Percentiles rank a stretch among this genome's conserved stretches.
Conservation (phyloP, 1,284 basidiomycete genomes). For the Puccinia sorghi region DNA sequence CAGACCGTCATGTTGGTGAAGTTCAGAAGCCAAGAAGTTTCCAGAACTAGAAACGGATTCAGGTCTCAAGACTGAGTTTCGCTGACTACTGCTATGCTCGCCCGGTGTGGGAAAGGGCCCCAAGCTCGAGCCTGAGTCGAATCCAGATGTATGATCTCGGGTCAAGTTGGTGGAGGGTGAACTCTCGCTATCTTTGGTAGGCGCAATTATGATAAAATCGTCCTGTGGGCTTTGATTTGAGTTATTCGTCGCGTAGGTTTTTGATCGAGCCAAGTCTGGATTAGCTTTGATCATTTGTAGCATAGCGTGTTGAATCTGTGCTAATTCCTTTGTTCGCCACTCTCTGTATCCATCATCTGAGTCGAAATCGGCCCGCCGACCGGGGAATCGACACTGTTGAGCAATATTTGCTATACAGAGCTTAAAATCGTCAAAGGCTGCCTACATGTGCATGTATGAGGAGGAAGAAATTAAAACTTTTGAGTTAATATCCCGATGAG, state of each 20-base stretch:
- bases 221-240: constrained; percentile 10
- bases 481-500: constrained; percentile 5
- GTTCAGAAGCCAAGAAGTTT: background rate
- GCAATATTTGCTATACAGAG: constrained; percentile 89
- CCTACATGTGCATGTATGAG: background rate
- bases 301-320: constrained; percentile 82
- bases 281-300: constrained; percentile 82
- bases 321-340: constrained; percentile 81
- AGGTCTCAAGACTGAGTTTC: constrained; percentile 29
- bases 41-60: constrained; percentile 28
- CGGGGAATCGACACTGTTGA: constrained; percentile 78
- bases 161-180: constrained; percentile 13
- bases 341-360: constrained; percentile 76
- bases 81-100: constrained; percentile 9
- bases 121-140: constrained; percentile 16
- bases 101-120: background rate
- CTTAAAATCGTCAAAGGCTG: constrained; percentile 60
- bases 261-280: constrained; percentile 74
- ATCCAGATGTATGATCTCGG: constrained; percentile 12
- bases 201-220: constrained; percentile 43
- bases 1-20: constrained; percentile 26
- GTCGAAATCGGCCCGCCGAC: constrained; percentile 80
- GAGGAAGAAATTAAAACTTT: background rate
- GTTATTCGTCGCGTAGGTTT: background rate
- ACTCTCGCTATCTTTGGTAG: constrained; percentile 2